Evolutionary conservation across 1,284 basidiomycete species (phyloP), one percentile per base, ranked within the genome.

Genomic region (Cryptococcus sp.): DNA sequence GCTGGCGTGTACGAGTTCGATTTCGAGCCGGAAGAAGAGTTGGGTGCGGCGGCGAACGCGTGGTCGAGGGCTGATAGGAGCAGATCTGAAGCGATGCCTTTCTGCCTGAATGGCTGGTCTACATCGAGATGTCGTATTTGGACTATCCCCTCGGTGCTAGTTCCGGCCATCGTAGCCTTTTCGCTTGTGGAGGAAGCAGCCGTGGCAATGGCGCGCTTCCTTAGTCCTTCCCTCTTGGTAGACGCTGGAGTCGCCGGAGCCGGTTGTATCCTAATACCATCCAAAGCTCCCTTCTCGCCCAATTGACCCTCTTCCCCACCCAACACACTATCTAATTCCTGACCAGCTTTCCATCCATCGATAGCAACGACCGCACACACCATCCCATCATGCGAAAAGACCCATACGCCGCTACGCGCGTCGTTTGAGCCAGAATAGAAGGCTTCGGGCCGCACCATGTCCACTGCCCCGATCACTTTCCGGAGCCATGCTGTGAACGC

Each of bases 101-200:
- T 78, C n/a, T 47, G 46, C 46, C 88, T 83, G 69, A 85, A 89
- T 6, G 79, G 81, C 57, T 86, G 84, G 52, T 89, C 86, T 42
- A 90, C 83, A 66, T 84, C 86, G 70, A 91, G 85, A 72, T 91
- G 90, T 27, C 89, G 85, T 61, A 92, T 86, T n/a, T 82, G 80
- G 10, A 86, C 88, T 16, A 81, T 79, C 27, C 75, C 68, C 11
- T 83, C 78, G 17, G 81, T 81, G 47, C 13, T 35, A 10, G 78
- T 78, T 38, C 70, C 77, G 4, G 19, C 25, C 19, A 27, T 30
- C 15, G 38, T 20, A 16, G 50, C 13, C 30, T 35, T 35, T 13
- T 35, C 10, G 25, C 25, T 25, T 25, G 22, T 30, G 23, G 25
- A 23, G 22, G 46, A 5, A 10, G n/a, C 42, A 17, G 47, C 17